Evolutionary conservation across 805 yeast genomes (phyloP).

Genomic region (Candida vaughaniae): DNA sequence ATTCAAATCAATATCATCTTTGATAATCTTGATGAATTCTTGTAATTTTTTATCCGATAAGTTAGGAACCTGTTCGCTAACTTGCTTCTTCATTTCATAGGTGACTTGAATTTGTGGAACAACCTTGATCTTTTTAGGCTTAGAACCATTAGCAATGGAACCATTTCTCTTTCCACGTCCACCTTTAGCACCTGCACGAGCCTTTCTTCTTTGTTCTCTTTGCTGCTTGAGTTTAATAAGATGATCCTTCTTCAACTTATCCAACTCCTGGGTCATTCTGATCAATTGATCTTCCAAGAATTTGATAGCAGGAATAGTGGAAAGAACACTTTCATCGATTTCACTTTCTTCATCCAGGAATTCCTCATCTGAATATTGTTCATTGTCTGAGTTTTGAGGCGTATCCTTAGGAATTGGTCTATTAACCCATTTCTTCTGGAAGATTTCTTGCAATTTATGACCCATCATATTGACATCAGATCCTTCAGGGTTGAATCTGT

Average conservation of each 20-base stretch:
- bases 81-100: constrained; percentile 94
- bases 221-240: constrained; percentile 65
- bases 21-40: constrained; percentile 80
- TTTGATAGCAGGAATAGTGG: constrained; percentile 87
- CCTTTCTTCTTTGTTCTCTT: constrained; percentile 51
- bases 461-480: constrained; percentile 96
- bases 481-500: constrained; percentile 93
- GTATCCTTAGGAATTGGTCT: constrained; percentile 62
- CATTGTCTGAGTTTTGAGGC: constrained; percentile 50
- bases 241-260: constrained; percentile 76
- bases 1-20: constrained; percentile 54
- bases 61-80: constrained; percentile 79
- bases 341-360: constrained; percentile 60
- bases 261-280: constrained; percentile 83
- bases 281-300: constrained; percentile 83
- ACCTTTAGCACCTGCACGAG: constrained; percentile 40
- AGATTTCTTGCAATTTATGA: constrained; percentile 80
- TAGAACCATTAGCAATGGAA: constrained; percentile 11
- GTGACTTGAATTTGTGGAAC: constrained; percentile 53
- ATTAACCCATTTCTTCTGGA: constrained; percentile 85
- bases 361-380: constrained; percentile 18
- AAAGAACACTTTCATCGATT: constrained; percentile 48
- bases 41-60: constrained; percentile 77
- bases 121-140: constrained; percentile 19
- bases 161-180: constrained; percentile 11